Conservation (phyloP, 2,329 filamentous ascomycete genomes). For the Sarocladium brachiariae region DNA sequence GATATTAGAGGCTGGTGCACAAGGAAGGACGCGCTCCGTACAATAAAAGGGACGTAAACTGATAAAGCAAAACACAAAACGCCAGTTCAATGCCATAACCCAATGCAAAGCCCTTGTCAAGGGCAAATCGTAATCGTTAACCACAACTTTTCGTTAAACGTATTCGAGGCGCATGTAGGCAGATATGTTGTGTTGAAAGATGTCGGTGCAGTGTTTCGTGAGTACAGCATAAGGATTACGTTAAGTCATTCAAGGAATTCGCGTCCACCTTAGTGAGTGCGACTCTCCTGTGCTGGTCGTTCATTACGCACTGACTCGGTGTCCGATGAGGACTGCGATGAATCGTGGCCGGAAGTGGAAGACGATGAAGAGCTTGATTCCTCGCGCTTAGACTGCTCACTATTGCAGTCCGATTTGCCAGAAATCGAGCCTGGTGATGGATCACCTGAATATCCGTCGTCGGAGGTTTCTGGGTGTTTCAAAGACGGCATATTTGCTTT, state of each 20-base stretch:
- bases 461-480: conserved; percentile 33
- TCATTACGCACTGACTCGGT: conserved; percentile 21
- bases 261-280: neutral
- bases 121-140: conserved; percentile 6
- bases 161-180: neutral
- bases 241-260: neutral
- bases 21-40: too few species aligned
- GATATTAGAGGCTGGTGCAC: too few species aligned
- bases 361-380: conserved; percentile 26
- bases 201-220: neutral
- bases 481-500: conserved; percentile 41
- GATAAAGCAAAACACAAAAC: too few species aligned
- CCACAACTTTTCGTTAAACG: conserved; percentile 6
- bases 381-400: conserved; percentile 24
- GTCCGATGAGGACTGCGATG: conserved; percentile 25
- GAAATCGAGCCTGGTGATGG: conserved; percentile 37
- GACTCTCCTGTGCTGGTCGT: neutral
- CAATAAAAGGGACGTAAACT: too few species aligned
- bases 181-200: conserved; percentile 6
- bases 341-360: conserved; percentile 8
- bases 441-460: conserved; percentile 39
- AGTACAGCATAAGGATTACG: neutral
- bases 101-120: neutral
- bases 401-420: conserved; percentile 23
- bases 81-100: conserved; percentile 4